Evolutionary conservation across 1,284 basidiomycete species (phyloP).

Genomic region (Sutorius eximius): DNA sequence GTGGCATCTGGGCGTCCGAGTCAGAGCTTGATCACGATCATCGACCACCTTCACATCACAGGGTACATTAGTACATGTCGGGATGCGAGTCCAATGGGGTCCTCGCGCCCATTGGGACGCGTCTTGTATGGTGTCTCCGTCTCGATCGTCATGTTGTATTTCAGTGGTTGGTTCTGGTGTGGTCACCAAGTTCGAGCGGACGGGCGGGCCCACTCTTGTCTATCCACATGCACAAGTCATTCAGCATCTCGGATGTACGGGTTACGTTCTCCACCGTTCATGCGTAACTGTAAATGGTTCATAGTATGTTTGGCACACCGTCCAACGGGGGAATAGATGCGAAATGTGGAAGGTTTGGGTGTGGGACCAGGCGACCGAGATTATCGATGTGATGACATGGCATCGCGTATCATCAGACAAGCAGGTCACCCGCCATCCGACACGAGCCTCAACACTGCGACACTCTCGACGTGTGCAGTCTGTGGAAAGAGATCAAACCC

Average conservation of each 20-base stretch:
- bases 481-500: conserved; percentile 94
- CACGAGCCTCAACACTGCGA: conserved; percentile 63
- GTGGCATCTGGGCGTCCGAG: too few species aligned
- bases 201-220: neutral
- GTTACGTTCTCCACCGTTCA: too few species aligned
- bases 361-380: neutral
- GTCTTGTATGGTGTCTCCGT: conserved; percentile 2
- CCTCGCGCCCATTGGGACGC: neutral
- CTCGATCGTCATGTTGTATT: conserved; percentile 5
- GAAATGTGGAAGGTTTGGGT: too few species aligned
- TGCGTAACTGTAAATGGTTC: too few species aligned
- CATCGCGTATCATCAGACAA: neutral
- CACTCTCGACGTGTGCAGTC: conserved; percentile 85
- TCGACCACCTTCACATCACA: too few species aligned
- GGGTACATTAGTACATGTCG: too few species aligned
- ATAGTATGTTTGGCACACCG: too few species aligned
- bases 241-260: too few species aligned
- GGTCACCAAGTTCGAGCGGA: neutral
- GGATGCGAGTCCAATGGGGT: neutral
- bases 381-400: too few species aligned
- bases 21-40: too few species aligned
- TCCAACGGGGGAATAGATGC: too few species aligned
- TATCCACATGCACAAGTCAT: neutral
- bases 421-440: neutral
- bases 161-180: neutral